Percentiles rank a stretch among this genome's conserved stretches.
These are phyloP conservation scores for Carex cristatella DNA, from an alignment of 176 grass and related monocot species.

Conservation along the genomic window DNA sequence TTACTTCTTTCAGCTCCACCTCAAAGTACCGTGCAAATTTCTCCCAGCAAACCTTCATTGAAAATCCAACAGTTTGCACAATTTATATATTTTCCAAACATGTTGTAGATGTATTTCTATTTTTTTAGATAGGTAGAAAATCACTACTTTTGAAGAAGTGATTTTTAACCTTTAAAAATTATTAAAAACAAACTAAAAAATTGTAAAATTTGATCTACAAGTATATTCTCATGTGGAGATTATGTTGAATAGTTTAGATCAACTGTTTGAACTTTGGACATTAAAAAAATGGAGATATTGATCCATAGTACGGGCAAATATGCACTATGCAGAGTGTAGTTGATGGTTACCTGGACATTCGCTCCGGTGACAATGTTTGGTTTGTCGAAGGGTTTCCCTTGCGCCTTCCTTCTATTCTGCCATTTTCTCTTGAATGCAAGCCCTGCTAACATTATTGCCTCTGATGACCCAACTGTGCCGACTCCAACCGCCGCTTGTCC, in stretches of 20 bases:
- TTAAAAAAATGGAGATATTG: no score
- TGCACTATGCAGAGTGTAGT: no score
- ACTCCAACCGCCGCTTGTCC: slow-evolving; percentile 54
- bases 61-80: not conserved
- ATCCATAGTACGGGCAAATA: no score
- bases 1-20: slow-evolving; percentile 91
- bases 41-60: slow-evolving; percentile 78
- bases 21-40: slow-evolving; percentile 93
- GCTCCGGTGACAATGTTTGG: slow-evolving; percentile 91
- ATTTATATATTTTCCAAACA: not conserved
- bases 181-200: no score
- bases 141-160: no score
- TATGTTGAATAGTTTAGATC: no score
- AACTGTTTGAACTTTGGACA: no score
- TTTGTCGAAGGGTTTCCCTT: slow-evolving; percentile 56
- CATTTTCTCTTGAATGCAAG: slow-evolving; percentile 82
- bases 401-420: slow-evolving; percentile 60
- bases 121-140: no score
- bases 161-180: no score
- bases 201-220: no score
- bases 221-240: no score
- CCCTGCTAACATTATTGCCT: slow-evolving; percentile 96
- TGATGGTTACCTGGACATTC: slow-evolving; percentile 48
- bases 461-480: slow-evolving; percentile 81
- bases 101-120: no score